phyloP scores from a whole-genome alignment of 1,139 yeast species.

The Taphrina betulina region DNA sequence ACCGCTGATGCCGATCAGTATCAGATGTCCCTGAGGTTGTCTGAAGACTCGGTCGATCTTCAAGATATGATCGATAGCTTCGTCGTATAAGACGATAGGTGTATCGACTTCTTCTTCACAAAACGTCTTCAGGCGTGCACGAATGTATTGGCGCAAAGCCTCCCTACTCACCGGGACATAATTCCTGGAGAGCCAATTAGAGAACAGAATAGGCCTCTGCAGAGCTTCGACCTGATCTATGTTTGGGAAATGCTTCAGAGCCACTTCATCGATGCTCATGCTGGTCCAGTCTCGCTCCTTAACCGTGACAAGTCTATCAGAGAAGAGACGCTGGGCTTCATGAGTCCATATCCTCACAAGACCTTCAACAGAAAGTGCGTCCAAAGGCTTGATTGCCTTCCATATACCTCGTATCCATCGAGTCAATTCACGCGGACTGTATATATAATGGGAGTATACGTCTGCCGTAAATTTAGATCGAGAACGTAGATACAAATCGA shows the following conservation, averaged over 20 bases:
- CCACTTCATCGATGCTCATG: conserved; percentile 48
- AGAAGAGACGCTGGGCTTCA: conserved; percentile 74
- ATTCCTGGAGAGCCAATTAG: conserved; percentile 69
- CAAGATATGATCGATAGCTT: conserved; percentile 69
- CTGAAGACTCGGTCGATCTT: conserved; percentile 78
- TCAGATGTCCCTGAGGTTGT: conserved; percentile 88
- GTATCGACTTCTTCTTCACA: conserved; percentile 73
- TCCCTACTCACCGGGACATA: conserved; percentile 58
- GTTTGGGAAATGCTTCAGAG: conserved; percentile 52
- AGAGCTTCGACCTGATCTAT: conserved; percentile 48
- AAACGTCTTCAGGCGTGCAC: conserved; percentile 66
- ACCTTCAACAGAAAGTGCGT: conserved; percentile 47
- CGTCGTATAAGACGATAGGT: conserved; percentile 64
- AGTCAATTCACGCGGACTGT: conserved; percentile 89
- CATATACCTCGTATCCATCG: conserved; percentile 82
- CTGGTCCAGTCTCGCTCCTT: conserved; percentile 58
- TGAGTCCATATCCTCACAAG: conserved; percentile 74
- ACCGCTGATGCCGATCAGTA: conserved; percentile 80
- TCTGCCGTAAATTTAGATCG: conserved; percentile 47
- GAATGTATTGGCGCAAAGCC: conserved; percentile 57
- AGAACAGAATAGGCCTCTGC: conserved; percentile 58
- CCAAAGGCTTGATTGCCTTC: conserved; percentile 53
- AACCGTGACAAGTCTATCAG: conserved; percentile 61
- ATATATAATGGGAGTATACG: conserved; percentile 61
- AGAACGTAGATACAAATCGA: conserved; percentile 58